Conservation (phyloP, 73 alveolate species). For the Tetrahymena borealis region DNA sequence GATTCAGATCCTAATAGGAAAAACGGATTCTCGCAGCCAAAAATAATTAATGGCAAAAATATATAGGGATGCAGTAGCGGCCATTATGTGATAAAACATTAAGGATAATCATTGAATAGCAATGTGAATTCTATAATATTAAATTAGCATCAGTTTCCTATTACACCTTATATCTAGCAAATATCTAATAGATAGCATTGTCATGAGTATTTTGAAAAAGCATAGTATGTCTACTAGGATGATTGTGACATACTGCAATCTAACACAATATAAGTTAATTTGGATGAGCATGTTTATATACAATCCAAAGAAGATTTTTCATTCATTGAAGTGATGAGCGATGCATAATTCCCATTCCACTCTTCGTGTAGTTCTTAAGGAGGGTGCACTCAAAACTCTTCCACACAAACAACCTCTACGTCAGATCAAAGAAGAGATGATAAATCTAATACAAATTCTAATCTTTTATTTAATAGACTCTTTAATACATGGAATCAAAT, state of each 20-base stretch:
- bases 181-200: not conserved
- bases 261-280: not conserved
- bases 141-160: not conserved
- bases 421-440: not conserved
- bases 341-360: not conserved
- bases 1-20: not conserved
- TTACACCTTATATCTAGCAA: not conserved
- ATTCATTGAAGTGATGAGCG: not conserved
- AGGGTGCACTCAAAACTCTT: not conserved
- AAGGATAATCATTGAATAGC: not conserved
- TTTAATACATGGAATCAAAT: not conserved
- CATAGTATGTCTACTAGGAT: not conserved
- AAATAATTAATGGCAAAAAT: not conserved
- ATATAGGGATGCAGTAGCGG: not conserved
- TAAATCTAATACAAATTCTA: not conserved
- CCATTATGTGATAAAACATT: not conserved
- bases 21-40: not conserved
- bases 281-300: not conserved
- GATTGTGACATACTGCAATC: not conserved
- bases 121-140: not conserved
- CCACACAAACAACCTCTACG: not conserved
- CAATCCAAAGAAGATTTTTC: not conserved
- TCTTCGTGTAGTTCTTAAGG: not conserved
- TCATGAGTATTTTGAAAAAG: not conserved
- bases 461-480: not conserved